Percentiles rank a stretch among this genome's conserved stretches.
Conservation (phyloP, 805 yeast genomes). For the Brettanomyces naardenensis region DNA sequence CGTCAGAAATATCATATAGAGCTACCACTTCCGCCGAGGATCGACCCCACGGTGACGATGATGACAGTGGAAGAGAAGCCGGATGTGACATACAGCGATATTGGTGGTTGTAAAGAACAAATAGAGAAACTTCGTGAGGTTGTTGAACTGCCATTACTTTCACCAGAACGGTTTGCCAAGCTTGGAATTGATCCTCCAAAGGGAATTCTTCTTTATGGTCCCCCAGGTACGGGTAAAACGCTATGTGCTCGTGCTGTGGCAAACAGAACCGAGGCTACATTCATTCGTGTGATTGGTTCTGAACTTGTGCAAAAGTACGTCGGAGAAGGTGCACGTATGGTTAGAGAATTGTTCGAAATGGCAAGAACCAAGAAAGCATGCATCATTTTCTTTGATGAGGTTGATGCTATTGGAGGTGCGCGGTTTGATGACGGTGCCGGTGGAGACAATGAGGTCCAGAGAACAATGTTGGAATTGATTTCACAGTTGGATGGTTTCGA, state of each 20-base stretch:
- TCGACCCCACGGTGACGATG: conserved; percentile 98
- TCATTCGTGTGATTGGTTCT: conserved; percentile 96
- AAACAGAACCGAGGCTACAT: conserved; percentile 97
- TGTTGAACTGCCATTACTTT: conserved; percentile 85
- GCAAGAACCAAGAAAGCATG: conserved; percentile 98
- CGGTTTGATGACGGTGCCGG: conserved; percentile 99
- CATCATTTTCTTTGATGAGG: conserved; percentile 95
- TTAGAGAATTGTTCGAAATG: conserved; percentile 96
- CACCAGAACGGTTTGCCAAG: conserved; percentile 95
- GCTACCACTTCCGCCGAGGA: conserved; percentile 94
- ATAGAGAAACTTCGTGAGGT: conserved; percentile 95
- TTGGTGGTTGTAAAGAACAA: conserved; percentile 98
- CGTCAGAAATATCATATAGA: conserved; percentile 95
- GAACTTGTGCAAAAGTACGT: conserved; percentile 97
- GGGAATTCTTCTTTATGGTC: conserved; percentile 93
- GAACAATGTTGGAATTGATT: conserved; percentile 97
- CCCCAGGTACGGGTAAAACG: conserved; percentile 99
- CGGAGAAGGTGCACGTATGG: conserved; percentile 99
- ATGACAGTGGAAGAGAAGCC: conserved; percentile 99
- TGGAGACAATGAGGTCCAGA: conserved; percentile 97
- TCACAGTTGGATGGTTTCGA: conserved; percentile 98
- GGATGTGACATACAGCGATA: conserved; percentile 95
- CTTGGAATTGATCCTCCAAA: conserved; percentile 99
- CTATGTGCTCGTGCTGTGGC: conserved; percentile 99
- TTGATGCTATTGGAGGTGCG: conserved; percentile 99